Conservation (phyloP, 352 stramenopile genomes). For the Aphanomyces euteiches region DNA sequence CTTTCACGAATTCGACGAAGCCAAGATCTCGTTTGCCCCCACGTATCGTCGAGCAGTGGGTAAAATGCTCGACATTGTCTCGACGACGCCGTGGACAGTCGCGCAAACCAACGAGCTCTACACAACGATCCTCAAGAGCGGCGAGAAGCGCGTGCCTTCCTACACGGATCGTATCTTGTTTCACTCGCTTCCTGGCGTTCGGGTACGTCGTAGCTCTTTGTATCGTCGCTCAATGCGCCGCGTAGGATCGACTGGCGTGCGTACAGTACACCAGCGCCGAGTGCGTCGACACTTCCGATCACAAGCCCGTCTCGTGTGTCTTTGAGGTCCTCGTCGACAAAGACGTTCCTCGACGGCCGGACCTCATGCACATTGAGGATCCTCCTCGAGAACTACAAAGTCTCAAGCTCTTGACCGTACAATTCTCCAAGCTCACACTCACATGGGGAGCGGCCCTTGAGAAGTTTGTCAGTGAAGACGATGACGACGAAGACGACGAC, state of each 20-base stretch:
- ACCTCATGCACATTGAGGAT: not conserved
- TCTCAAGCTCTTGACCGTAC: not conserved
- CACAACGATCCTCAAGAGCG: constrained; percentile 55
- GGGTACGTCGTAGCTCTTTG: not conserved
- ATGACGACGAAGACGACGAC: not conserved
- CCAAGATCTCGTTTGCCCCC: constrained; percentile 63
- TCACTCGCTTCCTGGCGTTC: constrained; percentile 57
- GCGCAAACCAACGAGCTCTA: constrained; percentile 38
- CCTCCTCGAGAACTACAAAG: not conserved
- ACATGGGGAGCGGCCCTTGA: not conserved
- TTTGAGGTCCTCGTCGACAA: constrained; percentile 45
- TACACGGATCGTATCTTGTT: constrained; percentile 89
- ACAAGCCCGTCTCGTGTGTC: constrained; percentile 72
- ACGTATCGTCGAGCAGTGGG: constrained; percentile 74
- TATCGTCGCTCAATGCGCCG: not conserved
- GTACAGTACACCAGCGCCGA: constrained; percentile 79
- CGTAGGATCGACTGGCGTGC: constrained; percentile 49
- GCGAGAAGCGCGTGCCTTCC: constrained; percentile 68
- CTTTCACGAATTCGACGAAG: constrained; percentile 77
- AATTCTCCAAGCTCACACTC: not conserved
- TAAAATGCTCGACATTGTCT: constrained; percentile 35
- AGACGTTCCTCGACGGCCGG: not conserved
- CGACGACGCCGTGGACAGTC: not conserved
- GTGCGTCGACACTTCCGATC: constrained; percentile 65
- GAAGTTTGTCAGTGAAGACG: not conserved